phyloP scores from a whole-genome alignment of 2,329 filamentous ascomycete species.

The Fusarium anthophilum region DNA sequence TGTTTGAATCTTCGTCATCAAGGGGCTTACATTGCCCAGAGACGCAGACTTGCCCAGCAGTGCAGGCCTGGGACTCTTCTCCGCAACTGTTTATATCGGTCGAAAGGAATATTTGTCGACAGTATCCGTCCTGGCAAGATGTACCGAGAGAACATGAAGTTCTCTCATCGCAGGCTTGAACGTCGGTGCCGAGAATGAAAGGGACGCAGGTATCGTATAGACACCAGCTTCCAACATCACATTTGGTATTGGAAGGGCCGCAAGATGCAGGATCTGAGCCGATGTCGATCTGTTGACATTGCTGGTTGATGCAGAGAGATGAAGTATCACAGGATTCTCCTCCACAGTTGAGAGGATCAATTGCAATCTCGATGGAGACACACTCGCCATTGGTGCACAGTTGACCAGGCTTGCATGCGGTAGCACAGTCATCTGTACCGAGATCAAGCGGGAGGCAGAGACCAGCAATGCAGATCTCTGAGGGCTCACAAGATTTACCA shows the following conservation, averaged over 20 bases:
- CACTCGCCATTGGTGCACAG: constrained; percentile 22
- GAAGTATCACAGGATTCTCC: constrained; percentile 2
- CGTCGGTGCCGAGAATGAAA: constrained; percentile 28
- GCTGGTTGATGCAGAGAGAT: constrained; percentile 23
- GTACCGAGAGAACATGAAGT: constrained; percentile 6
- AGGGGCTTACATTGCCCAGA: constrained; percentile 16
- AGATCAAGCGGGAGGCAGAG: constrained; percentile 11
- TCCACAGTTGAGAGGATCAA: constrained; percentile 15
- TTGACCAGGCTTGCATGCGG: constrained; percentile 17
- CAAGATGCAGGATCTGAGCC: constrained; percentile 23
- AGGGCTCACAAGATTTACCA: constrained; percentile 14
- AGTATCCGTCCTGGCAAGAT: constrained; percentile 10
- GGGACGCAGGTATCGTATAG: constrained; percentile 21
- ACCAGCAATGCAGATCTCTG: constrained; percentile 24
- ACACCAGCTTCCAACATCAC: constrained; percentile 33
- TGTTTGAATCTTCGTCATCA: not conserved
- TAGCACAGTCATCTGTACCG: not conserved
- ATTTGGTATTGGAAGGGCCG: constrained; percentile 6
- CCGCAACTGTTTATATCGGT: constrained; percentile 24
- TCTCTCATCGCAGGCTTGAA: constrained; percentile 17
- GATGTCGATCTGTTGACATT: constrained; percentile 19
- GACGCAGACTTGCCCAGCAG: constrained; percentile 21
- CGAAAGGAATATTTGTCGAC: constrained; percentile 18
- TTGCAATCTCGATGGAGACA: constrained; percentile 18
- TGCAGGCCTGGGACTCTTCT: constrained; percentile 2